A percentile compares a stretch with the other conserved stretches of the same genome.
phyloP scores from a whole-genome alignment of 257 asterid genomes.

The Cordia subcordata region DNA sequence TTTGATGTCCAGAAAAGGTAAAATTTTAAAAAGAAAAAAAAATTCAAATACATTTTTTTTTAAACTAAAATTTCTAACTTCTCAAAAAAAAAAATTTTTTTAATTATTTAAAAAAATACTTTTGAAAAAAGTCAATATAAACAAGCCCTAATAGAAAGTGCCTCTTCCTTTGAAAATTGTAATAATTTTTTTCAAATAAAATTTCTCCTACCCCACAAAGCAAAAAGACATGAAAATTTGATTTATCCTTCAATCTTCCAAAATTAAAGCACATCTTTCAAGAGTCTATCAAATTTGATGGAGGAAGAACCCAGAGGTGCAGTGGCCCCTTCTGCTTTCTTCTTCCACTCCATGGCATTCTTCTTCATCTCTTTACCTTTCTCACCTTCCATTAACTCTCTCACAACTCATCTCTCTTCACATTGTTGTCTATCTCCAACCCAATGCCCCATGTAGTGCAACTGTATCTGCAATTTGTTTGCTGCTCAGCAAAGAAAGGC shows the following conservation, averaged over 20 bases:
- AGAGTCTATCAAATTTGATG: slow-evolving; percentile 9
- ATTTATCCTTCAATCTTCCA: not conserved
- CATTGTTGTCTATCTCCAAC: slow-evolving; percentile 11
- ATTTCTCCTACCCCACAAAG: no score
- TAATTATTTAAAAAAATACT: no score
- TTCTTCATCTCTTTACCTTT: slow-evolving; percentile 16
- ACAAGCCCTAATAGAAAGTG: no score
- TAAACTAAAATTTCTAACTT: no score
- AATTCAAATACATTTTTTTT: no score
- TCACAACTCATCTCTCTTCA: slow-evolving; percentile 14
- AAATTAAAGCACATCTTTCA: slow-evolving; percentile 10
- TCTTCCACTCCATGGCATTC: slow-evolving; percentile 8
- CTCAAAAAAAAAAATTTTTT: no score
- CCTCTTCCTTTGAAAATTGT: no score
- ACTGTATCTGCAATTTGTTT: slow-evolving; percentile 3
- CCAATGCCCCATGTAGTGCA: slow-evolving; percentile 14
- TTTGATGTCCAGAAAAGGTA: no score
- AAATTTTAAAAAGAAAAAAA: no score
- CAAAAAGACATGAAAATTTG: no score
- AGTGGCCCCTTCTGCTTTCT: slow-evolving; percentile 13
- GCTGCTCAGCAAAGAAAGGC: slow-evolving; percentile 4
- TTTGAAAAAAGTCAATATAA: no score
- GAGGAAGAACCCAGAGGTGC: slow-evolving; percentile 7
- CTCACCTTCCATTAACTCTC: slow-evolving; percentile 17
- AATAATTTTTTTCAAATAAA: no score